Base-by-base conservation (phyloP, 2,329 filamentous ascomycete species). In the Calcarisporium arbuscula region DNA sequence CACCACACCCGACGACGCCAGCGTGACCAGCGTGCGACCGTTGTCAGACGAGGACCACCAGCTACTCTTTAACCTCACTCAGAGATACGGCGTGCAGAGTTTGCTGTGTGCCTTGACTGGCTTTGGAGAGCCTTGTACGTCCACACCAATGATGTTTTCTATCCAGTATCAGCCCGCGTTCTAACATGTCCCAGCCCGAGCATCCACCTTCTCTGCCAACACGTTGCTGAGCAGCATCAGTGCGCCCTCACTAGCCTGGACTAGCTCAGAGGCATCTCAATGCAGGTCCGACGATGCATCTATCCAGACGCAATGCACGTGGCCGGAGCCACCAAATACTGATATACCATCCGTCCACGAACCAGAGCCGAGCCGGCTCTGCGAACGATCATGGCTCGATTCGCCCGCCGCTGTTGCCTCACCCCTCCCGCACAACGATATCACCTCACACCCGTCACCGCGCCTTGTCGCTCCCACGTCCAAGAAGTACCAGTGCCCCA, bases 401-500 rank as follows among this genome's bases (percentile, higher is more conserved):
- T 64, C 61, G 18, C 61, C 61, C 19, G 49, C 49, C 21, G 50
- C 53, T 15, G 57, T 60, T 34, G 52, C 56, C 19, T 61, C 58
- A n/a, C 56, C 60, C 22, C 40, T 58, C 31, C 38, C 58, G 6
- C 49, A 52, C 27, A 49, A 39, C 39, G 55, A 60, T 34, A 44
- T 59, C 29, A 57, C 57, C 17, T 58, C 56, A 18, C 47, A 60
- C 40, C 52, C 57, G 4, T 62, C 59, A 20, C 60, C 60, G 14
- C 57, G 51, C 21, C 54, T 60, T 14, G 50, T 57, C 19, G 50
- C 56, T 31, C 56, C 58, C 16, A 60, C 61, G 12, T 56, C 56
- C 16, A 62, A 64, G 41, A 64, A 62, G 41, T 62, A 63, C 29
- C 60, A 67, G 47, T 67, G 64, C 44, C 64, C 63, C 19, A 62